Evolutionary conservation across 208 protist genomes (phyloP).

Genomic region (Sergeia podlipaevii): DNA sequence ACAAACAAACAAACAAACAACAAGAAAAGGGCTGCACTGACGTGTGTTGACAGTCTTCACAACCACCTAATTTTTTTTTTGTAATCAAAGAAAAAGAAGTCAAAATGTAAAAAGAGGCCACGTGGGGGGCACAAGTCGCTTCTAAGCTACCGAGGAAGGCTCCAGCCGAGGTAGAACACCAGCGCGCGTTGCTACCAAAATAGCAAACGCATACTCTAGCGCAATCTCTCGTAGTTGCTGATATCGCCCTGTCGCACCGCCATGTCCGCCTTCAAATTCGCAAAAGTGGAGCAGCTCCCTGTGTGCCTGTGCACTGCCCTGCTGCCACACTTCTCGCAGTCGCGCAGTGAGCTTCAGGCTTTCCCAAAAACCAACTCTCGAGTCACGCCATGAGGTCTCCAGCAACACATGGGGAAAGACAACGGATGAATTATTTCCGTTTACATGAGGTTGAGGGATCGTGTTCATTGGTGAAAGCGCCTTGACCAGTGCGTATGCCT

Average conservation of each 20-base stretch:
- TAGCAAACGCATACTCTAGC: constrained; percentile 60
- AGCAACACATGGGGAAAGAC: constrained; percentile 48
- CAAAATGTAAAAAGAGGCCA: no score
- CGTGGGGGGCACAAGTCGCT: background rate
- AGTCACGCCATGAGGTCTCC: constrained; percentile 54
- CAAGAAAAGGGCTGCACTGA: background rate
- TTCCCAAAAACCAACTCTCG: constrained; percentile 70
- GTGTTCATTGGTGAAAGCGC: constrained; percentile 76
- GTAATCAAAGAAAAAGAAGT: no score
- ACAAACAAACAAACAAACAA: background rate
- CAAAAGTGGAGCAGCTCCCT: constrained; percentile 49
- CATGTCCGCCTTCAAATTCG: constrained; percentile 49
- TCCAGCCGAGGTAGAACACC: constrained; percentile 9
- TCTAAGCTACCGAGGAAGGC: no score
- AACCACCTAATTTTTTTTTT: no score
- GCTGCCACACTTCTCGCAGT: constrained; percentile 19
- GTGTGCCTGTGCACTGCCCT: background rate
- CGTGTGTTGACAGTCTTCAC: no score
- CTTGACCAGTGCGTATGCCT: constrained; percentile 63
- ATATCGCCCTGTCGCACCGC: constrained; percentile 56
- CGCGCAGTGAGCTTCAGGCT: constrained; percentile 41
- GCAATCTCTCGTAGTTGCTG: constrained; percentile 53
- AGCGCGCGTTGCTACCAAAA: constrained; percentile 1
- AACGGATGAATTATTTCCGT: background rate
- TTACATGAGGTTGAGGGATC: constrained; percentile 19